Conservation (phyloP, 73 alveolate genomes). For the Tetrahymena elliotti region DNA sequence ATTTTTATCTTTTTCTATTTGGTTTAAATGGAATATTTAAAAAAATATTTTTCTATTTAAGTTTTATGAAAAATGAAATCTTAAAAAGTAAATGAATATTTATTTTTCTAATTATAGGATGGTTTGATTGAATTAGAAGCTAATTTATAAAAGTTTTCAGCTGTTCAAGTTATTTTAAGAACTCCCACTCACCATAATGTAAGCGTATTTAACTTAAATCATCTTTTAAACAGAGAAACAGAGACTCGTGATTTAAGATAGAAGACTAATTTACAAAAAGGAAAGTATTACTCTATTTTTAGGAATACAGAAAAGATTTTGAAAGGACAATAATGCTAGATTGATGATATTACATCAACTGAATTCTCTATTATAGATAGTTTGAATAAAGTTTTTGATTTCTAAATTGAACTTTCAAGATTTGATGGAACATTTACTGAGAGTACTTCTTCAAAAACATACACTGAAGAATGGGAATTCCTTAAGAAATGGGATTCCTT, state of each 20-base stretch:
- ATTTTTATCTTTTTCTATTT: no score
- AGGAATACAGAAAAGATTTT: neutral
- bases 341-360: conserved; percentile 41
- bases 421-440: conserved; percentile 5
- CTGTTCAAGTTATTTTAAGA: neutral
- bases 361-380: conserved; percentile 14
- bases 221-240: conserved; percentile 12
- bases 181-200: neutral
- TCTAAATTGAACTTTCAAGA: conserved; percentile 26
- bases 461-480: conserved; percentile 30
- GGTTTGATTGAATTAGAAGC: neutral
- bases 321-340: conserved; percentile 11
- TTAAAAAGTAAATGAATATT: neutral
- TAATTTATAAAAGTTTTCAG: neutral
- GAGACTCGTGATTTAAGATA: conserved; percentile 2
- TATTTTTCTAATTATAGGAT: neutral
- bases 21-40: no score
- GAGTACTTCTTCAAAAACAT: neutral
- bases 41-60: no score
- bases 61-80: no score
- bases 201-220: neutral
- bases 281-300: neutral
- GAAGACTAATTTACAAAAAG: conserved; percentile 1
- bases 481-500: conserved; percentile 47
- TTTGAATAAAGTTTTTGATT: neutral